A percentile compares a stretch with the other conserved stretches of the same genome.
Conservation (phyloP, 1,139 yeast genomes). For the Scheffersomyces cryptocercus region DNA sequence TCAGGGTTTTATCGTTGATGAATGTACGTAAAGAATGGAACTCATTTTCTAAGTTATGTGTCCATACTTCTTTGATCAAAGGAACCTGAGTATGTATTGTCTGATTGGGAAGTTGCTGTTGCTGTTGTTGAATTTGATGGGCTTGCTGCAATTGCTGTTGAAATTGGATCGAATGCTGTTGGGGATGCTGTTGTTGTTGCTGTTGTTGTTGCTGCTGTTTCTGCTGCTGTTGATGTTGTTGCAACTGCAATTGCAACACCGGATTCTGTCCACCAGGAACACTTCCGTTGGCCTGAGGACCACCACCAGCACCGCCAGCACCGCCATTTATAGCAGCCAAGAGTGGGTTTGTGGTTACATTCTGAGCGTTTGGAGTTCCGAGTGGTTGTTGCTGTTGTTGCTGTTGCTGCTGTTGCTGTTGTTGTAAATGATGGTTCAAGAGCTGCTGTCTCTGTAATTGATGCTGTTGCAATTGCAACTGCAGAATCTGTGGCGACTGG, state of each 20-base stretch:
- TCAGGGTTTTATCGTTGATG: conserved; percentile 61
- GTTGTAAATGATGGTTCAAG: conserved; percentile 36
- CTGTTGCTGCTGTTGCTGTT: conserved; percentile 22
- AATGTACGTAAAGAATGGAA: conserved; percentile 72
- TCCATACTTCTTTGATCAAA: conserved; percentile 76
- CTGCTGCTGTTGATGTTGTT: conserved; percentile 22
- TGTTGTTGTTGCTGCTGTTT: conserved; percentile 21
- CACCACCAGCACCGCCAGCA: conserved; percentile 12
- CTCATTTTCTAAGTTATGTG: conserved; percentile 78
- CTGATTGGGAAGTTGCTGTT: conserved; percentile 19
- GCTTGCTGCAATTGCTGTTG: conserved; percentile 14
- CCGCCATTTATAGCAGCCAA: conserved; percentile 40
- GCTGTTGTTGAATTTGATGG: conserved; percentile 12
- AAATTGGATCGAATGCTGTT: conserved; percentile 19
- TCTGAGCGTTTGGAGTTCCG: conserved; percentile 22
- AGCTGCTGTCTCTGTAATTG: conserved; percentile 45
- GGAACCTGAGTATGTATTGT: conserved; percentile 28
- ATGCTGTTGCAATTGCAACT: conserved; percentile 38
- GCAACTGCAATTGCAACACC: conserved; percentile 33
- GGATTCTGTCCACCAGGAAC: conserved; percentile 21
- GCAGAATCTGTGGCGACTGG: conserved; percentile 43
- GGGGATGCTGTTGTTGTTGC: conserved; percentile 18
- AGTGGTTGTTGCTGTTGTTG: conserved; percentile 18
- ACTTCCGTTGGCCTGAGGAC: conserved; percentile 2
- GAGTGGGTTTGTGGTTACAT: conserved; percentile 33